These are phyloP conservation scores for Sonneratia caseolaris DNA, from an alignment of 345 rosid species.

Conservation along the genomic window DNA sequence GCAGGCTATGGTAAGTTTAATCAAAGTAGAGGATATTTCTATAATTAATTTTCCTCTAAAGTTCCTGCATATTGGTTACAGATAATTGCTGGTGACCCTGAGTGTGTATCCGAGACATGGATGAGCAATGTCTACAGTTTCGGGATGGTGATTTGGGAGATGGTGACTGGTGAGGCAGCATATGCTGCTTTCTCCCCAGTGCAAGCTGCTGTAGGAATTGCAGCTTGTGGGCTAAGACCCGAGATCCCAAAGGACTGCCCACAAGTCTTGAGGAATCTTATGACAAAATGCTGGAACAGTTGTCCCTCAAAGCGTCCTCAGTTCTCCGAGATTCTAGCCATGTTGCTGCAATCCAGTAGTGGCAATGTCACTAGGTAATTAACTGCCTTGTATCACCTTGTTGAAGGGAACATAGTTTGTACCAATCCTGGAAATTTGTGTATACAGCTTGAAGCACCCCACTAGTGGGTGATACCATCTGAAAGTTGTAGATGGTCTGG, in stretches of 20 bases:
- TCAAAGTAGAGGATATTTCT: neutral
- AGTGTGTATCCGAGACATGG: constrained; percentile 80
- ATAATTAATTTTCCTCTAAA: neutral
- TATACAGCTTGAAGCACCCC: neutral
- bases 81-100: constrained; percentile 97
- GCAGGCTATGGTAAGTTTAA: too few species aligned
- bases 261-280: constrained; percentile 48
- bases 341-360: constrained; percentile 38
- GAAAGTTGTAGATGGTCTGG: neutral
- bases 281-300: constrained; percentile 83
- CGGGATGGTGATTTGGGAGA: constrained; percentile 96
- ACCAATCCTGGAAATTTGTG: neutral
- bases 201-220: constrained; percentile 94
- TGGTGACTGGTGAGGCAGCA: constrained; percentile 89
- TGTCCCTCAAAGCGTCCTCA: constrained; percentile 72
- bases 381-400: neutral
- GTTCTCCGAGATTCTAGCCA: constrained; percentile 52
- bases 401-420: neutral
- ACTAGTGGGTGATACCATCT: neutral
- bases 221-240: constrained; percentile 89
- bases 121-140: constrained; percentile 95
- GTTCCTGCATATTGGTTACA: constrained; percentile 15
- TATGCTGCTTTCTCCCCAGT: constrained; percentile 83
- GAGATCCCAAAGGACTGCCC: constrained; percentile 96
- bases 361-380: constrained; percentile 32